phyloP scores from a whole-genome alignment of 2,329 filamentous ascomycete genomes.

The Elsinoe batatas region DNA sequence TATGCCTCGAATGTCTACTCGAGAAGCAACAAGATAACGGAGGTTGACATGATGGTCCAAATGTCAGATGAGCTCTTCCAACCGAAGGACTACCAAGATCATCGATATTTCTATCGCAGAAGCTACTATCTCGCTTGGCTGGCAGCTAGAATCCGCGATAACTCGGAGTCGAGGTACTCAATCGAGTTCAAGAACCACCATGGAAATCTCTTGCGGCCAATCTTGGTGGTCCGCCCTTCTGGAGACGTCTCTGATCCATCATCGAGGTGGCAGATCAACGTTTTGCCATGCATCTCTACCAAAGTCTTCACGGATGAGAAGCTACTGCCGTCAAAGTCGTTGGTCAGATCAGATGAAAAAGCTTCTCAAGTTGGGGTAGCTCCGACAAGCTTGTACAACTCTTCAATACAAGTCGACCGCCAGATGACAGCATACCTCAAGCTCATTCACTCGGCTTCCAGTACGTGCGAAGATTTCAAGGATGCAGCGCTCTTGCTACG shows the following conservation, averaged over 20 bases:
- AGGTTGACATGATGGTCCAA: constrained; percentile 74
- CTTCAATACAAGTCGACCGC: constrained; percentile 67
- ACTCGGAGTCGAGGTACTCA: constrained; percentile 50
- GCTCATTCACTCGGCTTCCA: constrained; percentile 59
- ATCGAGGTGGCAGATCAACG: constrained; percentile 52
- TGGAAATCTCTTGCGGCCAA: constrained; percentile 51
- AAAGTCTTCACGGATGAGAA: constrained; percentile 62
- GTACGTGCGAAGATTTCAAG: constrained; percentile 60
- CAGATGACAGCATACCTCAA: constrained; percentile 66
- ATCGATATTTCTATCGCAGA: constrained; percentile 89
- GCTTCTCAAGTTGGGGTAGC: constrained; percentile 24
- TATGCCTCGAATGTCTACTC: constrained; percentile 68
- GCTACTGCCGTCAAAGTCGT: constrained; percentile 58
- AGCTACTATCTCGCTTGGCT: constrained; percentile 85
- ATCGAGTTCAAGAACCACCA: constrained; percentile 23
- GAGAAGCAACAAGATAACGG: constrained; percentile 48
- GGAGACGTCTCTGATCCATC: constrained; percentile 22
- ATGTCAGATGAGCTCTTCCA: constrained; percentile 76
- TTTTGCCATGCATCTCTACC: constrained; percentile 65
- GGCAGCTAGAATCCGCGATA: constrained; percentile 56
- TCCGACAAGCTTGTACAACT: constrained; percentile 81
- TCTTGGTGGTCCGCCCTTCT: constrained; percentile 42
- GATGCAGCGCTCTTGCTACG: constrained; percentile 81
- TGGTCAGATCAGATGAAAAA: constrained; percentile 50
- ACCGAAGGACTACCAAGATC: constrained; percentile 87